A percentile compares a stretch with the other conserved stretches of the same genome.
phyloP scores from a whole-genome alignment of 1,139 yeast genomes.

The Candida dubliniensis region DNA sequence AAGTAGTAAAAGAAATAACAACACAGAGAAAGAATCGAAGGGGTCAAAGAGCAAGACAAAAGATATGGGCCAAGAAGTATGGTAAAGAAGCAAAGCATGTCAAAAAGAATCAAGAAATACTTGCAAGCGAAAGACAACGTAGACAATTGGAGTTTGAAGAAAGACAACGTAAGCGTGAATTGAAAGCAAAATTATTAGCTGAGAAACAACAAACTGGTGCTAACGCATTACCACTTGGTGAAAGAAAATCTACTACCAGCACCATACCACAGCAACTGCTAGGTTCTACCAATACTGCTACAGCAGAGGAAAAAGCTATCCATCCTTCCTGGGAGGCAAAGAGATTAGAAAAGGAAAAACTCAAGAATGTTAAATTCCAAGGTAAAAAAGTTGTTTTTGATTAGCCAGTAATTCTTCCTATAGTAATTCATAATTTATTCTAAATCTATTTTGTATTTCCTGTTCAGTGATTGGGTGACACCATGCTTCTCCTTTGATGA shows the following conservation, averaged over 20 bases:
- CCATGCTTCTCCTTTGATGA: constrained; percentile 66
- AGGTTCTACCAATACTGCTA: constrained; percentile 3
- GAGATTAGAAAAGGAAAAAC: constrained; percentile 64
- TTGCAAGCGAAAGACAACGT: constrained; percentile 54
- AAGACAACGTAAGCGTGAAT: constrained; percentile 66
- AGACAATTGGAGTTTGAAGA: constrained; percentile 69
- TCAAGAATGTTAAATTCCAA: constrained; percentile 63
- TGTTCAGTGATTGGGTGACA: constrained; percentile 47
- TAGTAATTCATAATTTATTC: constrained; percentile 26
- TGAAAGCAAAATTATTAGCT: constrained; percentile 43
- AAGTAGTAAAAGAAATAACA: constrained; percentile 55
- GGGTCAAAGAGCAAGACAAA: constrained; percentile 96
- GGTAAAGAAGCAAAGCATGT: constrained; percentile 86
- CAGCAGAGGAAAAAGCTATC: constrained; percentile 27
- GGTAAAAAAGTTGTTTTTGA: constrained; percentile 86
- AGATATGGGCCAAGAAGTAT: constrained; percentile 90
- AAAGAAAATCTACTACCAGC: constrained; percentile 21
- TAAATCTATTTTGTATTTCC: constrained; percentile 27
- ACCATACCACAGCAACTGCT: constrained; percentile 9
- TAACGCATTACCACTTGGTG: constrained; percentile 41
- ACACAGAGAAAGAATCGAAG: constrained; percentile 77
- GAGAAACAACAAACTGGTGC: constrained; percentile 37
- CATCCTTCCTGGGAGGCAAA: constrained; percentile 99
- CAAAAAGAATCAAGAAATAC: constrained; percentile 56
- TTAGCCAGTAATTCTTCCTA: constrained; percentile 18